Base-by-base conservation (phyloP, 2,329 filamentous ascomycete species). In the Leptographium procerum region DNA sequence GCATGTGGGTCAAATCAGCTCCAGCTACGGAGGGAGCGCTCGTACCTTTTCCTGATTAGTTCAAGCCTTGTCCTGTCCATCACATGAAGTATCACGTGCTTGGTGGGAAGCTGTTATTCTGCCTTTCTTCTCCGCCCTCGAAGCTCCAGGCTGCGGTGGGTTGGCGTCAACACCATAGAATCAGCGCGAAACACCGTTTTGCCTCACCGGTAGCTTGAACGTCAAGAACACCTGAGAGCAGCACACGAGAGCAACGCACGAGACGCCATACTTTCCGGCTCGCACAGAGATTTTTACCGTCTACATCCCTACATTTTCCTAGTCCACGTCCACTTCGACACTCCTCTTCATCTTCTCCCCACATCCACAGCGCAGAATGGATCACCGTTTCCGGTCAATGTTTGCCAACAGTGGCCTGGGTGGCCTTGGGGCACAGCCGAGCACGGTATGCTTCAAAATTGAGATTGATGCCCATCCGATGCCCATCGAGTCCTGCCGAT, bases 351-450 rank as follows among this genome's bases (percentile, higher is more conserved):
- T 62, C 55, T 54, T 48, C 57, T 58, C 56, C 56, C 28, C 36
- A 22, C 48, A 52, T 60, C 77, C 64, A 60, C 11, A 26, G 47
- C 47, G 14, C 26, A 50, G 29, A 19, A 97, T 96, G 92, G 92
- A 97, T 54, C 52, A 54, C 71, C 86, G 92, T 71, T 85, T 96
- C 73, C 91, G 89, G 75, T 85, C 88, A 71, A 87, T 96, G 84
- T 82, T 96, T 66, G 86, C 87, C 64, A 88, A 88, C 67, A 81
- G 84, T 66, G 84, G 85, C 66, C 86, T 89, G 78, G 80, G 82
- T 60, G 79, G 81, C 66, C 76, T 87, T 54, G 81, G 80, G 63
- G 74, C 78, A 65, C 74, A 78, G 61, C 80, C 82, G 47, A 83
- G 82, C 68, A 77, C 83, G 67, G 84, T 87, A 78, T 71, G 81